Evolutionary conservation across 23 red algal species (phyloP).

Genomic region (Gracilaria domingensis): DNA sequence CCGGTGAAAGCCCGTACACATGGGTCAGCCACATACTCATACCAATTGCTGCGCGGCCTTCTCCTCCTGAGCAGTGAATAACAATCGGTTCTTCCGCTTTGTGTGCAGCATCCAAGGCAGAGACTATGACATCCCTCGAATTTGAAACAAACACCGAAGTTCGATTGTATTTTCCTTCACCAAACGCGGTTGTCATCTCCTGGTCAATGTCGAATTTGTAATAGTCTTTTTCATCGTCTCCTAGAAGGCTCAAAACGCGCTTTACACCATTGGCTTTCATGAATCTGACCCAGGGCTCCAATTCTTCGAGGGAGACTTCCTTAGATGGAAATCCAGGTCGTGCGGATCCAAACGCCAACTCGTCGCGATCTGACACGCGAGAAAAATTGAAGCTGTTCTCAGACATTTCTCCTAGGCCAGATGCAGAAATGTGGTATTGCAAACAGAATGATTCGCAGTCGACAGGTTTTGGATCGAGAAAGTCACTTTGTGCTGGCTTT

Average conservation of each 20-base stretch:
- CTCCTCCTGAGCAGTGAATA: slow-evolving; percentile 59
- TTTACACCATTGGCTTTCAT: slow-evolving; percentile 47
- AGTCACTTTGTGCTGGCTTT: background rate
- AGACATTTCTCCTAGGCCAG: background rate
- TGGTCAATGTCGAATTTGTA: slow-evolving; percentile 47
- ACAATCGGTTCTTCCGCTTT: slow-evolving; percentile 41
- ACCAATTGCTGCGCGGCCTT: slow-evolving; percentile 48
- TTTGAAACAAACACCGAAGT: slow-evolving; percentile 56
- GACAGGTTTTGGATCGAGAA: background rate
- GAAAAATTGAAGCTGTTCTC: slow-evolving; percentile 56
- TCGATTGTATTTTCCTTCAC: slow-evolving; percentile 47
- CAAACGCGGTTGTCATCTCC: slow-evolving; percentile 36
- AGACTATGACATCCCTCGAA: slow-evolving; percentile 15
- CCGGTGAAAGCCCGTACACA: slow-evolving; percentile 38
- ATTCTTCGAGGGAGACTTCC: slow-evolving; percentile 5
- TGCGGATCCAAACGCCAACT: slow-evolving; percentile 26
- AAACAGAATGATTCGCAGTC: background rate
- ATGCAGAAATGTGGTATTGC: background rate
- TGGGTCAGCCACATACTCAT: slow-evolving; percentile 53
- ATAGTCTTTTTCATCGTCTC: slow-evolving; percentile 52
- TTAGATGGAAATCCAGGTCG: slow-evolving; percentile 52
- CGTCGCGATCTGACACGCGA: slow-evolving; percentile 33
- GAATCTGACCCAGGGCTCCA: slow-evolving; percentile 14
- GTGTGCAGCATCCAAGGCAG: slow-evolving; percentile 26
- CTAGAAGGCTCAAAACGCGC: slow-evolving; percentile 53